A percentile compares a stretch with the other conserved stretches of the same genome.
Evolutionary conservation across 768 basidiomycete genomes (phyloP).

Genomic region (Fomitopsis serialis): DNA sequence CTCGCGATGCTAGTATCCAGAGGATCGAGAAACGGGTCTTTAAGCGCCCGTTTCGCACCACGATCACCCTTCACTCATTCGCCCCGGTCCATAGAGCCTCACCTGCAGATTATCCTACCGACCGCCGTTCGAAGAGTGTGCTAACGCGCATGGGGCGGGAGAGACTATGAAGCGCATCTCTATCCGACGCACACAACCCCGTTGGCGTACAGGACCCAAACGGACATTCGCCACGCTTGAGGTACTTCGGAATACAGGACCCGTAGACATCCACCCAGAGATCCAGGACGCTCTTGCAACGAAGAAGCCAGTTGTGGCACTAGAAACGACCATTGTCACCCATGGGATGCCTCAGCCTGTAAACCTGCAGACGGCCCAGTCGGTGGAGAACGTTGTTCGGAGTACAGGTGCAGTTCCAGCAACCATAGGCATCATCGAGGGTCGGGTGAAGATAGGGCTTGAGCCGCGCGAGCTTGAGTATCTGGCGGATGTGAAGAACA

Average conservation of each 20-base stretch:
- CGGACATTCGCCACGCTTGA: neutral
- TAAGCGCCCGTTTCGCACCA: too few species aligned
- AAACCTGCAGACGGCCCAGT: constrained; percentile 65
- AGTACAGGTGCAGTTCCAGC: constrained; percentile 79
- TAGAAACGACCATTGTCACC: constrained; percentile 89
- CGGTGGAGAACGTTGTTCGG: constrained; percentile 71
- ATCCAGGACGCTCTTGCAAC: constrained; percentile 72
- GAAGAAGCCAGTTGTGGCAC: constrained; percentile 72
- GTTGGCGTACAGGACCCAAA: neutral
- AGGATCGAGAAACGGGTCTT: too few species aligned
- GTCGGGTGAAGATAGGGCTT: constrained; percentile 85
- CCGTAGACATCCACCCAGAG: constrained; percentile 75
- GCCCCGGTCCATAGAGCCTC: too few species aligned
- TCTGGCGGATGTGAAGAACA: constrained; percentile 49
- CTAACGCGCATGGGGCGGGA: too few species aligned
- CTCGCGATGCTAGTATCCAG: too few species aligned
- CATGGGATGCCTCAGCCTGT: constrained; percentile 86
- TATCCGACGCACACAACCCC: too few species aligned
- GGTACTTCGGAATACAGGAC: constrained; percentile 18
- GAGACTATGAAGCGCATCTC: too few species aligned
- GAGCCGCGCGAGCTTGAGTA: constrained; percentile 55
- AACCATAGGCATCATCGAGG: constrained; percentile 80
- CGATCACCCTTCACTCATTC: too few species aligned
- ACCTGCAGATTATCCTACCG: too few species aligned
- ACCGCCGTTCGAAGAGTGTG: too few species aligned